Percentiles rank a stretch among this genome's conserved stretches.
Conservation (phyloP, 225 moss, liverwort and hornwort genomes). For the Marchantia paleacea region DNA sequence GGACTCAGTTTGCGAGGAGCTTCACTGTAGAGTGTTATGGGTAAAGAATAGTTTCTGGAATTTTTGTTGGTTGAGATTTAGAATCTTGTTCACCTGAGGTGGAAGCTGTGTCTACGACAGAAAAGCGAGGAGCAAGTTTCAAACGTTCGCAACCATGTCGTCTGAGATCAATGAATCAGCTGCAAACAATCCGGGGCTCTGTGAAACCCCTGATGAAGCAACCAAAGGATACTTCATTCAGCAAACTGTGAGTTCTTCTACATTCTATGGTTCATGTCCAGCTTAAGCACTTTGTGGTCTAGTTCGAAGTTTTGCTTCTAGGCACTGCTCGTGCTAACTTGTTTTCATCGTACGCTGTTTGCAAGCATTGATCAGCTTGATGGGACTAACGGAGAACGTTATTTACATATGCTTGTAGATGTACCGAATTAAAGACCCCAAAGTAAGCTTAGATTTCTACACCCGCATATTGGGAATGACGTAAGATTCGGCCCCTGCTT, state of each 20-base stretch:
- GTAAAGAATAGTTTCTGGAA: background rate
- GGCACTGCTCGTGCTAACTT: background rate
- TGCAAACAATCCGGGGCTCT: constrained; percentile 71
- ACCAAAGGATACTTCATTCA: constrained; percentile 67
- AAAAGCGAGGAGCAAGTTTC: constrained; percentile 20
- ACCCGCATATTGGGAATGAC: constrained; percentile 74
- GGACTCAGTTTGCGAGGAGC: background rate
- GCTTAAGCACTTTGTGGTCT: background rate
- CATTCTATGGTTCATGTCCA: background rate
- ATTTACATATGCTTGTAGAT: constrained; percentile 37
- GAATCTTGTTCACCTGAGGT: no score
- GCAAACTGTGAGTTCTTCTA: constrained; percentile 56
- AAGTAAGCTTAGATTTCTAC: constrained; percentile 74
- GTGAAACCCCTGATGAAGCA: constrained; percentile 52
- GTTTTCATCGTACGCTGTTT: background rate
- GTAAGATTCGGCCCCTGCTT: constrained; percentile 37
- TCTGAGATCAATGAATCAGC: constrained; percentile 27
- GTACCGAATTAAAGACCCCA: constrained; percentile 82
- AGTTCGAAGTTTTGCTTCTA: background rate
- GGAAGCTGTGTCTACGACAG: background rate
- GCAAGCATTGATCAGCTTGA: background rate
- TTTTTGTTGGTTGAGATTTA: background rate
- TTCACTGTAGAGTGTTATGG: background rate
- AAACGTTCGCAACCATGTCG: constrained; percentile 34
- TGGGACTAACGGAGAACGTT: background rate